phyloP scores from a whole-genome alignment of 495 filamentous ascomycete species.

The Halenospora varia region DNA sequence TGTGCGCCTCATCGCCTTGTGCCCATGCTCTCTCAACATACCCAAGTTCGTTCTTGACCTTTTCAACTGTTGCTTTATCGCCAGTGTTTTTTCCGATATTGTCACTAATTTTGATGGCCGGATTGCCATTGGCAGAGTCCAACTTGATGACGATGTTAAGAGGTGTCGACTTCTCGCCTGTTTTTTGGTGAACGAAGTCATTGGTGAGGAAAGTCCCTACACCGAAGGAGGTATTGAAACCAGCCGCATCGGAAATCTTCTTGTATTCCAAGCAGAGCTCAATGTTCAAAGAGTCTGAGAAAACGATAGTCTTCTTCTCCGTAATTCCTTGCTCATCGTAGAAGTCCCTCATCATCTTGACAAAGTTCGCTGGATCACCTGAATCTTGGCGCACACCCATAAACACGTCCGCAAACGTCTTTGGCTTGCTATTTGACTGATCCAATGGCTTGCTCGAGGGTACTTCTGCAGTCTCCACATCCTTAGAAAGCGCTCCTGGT shows the following conservation, averaged over 20 bases:
- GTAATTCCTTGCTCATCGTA: conserved; percentile 72
- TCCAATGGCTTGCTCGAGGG: conserved; percentile 1
- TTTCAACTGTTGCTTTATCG: conserved; percentile 68
- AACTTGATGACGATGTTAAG: conserved; percentile 99
- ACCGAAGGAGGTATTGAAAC: conserved; percentile 82
- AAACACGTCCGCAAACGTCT: conserved; percentile 81
- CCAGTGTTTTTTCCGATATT: conserved; percentile 97
- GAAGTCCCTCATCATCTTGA: conserved; percentile 80
- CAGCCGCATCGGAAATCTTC: conserved; percentile 67
- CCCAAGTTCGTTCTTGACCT: conserved; percentile 79
- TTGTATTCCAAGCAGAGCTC: conserved; percentile 91
- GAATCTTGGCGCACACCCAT: conserved; percentile 91
- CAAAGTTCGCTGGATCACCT: conserved; percentile 78
- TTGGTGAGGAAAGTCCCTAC: conserved; percentile 96
- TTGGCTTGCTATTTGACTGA: neutral
- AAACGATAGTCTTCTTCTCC: conserved; percentile 90
- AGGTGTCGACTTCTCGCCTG: conserved; percentile 79
- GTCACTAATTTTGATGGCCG: conserved; percentile 93
- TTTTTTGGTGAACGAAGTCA: conserved; percentile 68
- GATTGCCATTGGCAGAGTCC: conserved; percentile 72
- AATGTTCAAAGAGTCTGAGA: conserved; percentile 91
- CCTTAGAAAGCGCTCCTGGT: neutral
- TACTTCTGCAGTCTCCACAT: neutral
- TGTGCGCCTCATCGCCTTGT: conserved; percentile 74
- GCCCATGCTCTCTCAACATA: conserved; percentile 84